Percentiles rank a stretch among this genome's conserved stretches.
Conservation (phyloP, 768 basidiomycete species). For the Heimioporus sp. region DNA sequence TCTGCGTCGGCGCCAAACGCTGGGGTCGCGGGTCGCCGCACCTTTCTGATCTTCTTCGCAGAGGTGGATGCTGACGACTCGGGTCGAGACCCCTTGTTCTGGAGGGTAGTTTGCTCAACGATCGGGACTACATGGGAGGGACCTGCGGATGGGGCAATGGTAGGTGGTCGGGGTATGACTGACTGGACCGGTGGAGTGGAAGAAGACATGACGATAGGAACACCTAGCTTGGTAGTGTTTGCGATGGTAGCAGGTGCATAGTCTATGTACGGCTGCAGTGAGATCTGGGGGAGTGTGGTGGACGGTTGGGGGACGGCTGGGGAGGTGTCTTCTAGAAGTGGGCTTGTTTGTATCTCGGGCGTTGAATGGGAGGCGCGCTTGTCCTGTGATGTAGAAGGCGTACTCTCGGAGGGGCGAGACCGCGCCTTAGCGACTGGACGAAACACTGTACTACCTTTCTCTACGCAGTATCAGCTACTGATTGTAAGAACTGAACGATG, state of each 20-base stretch:
- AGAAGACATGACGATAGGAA: conserved; percentile 20
- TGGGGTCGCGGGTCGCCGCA: conserved; percentile 49
- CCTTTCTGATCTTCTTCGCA: conserved; percentile 35
- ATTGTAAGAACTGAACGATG: background rate
- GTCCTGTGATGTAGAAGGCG: conserved; percentile 16
- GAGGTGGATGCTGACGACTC: conserved; percentile 13
- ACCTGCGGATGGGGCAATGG: background rate
- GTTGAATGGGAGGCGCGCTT: conserved; percentile 5
- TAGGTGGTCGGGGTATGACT: background rate
- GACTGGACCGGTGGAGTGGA: conserved; percentile 7
- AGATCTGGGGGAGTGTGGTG: conserved; percentile 3
- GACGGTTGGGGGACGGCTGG: conserved; percentile 1
- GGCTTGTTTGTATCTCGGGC: conserved; percentile 3
- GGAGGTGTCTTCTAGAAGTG: background rate
- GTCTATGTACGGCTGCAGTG: conserved; percentile 4
- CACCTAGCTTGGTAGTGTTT: conserved; percentile 4
- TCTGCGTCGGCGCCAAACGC: conserved; percentile 57
- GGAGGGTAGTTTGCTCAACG: conserved; percentile 8
- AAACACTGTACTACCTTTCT: conserved; percentile 71
- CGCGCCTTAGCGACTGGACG: conserved; percentile 63
- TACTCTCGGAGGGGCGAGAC: conserved; percentile 36
- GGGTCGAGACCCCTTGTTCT: conserved; percentile 17
- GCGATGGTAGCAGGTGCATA: conserved; percentile 1
- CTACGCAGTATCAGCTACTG: conserved; percentile 32
- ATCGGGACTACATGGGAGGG: conserved; percentile 16